phyloP scores from a whole-genome alignment of 495 filamentous ascomycete species.

The Aspergillus cavernicola region DNA sequence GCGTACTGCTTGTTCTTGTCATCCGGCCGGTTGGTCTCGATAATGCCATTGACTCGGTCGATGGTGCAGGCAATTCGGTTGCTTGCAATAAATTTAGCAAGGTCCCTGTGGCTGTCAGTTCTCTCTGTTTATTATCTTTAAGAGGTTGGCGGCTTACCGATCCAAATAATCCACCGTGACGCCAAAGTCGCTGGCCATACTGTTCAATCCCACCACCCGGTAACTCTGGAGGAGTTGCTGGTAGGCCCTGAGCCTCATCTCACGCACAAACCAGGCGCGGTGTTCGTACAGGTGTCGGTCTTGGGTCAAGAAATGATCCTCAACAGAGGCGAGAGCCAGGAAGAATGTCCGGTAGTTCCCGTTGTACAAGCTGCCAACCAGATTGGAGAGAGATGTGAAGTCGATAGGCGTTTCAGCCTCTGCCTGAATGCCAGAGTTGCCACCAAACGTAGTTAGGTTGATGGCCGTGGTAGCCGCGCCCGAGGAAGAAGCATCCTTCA shows the following conservation, averaged over 20 bases:
- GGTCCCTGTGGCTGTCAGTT: constrained; percentile 56
- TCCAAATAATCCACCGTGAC: constrained; percentile 95
- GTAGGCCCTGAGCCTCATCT: constrained; percentile 95
- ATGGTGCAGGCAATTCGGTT: constrained; percentile 94
- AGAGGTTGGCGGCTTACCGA: constrained; percentile 52
- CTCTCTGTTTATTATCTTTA: background rate
- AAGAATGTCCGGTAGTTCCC: constrained; percentile 95
- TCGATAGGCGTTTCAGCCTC: constrained; percentile 73
- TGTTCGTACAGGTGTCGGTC: constrained; percentile 95
- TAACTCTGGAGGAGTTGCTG: constrained; percentile 97
- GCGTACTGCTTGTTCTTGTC: constrained; percentile 99
- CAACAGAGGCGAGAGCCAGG: constrained; percentile 80
- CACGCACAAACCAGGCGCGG: constrained; percentile 90
- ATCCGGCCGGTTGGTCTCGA: constrained; percentile 95
- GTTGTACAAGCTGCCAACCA: constrained; percentile 87
- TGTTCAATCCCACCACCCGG: constrained; percentile 88
- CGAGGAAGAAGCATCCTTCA: constrained; percentile 61
- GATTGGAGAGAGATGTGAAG: constrained; percentile 73
- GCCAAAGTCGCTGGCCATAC: constrained; percentile 95
- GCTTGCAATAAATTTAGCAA: constrained; percentile 94
- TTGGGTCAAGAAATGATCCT: constrained; percentile 88
- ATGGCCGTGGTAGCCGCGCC: constrained; percentile 60
- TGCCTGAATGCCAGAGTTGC: constrained; percentile 62
- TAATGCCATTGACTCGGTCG: constrained; percentile 94
- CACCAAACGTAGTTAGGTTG: constrained; percentile 79